Base-by-base conservation (phyloP, 495 filamentous ascomycete species). In the Aspergillus baeticus region DNA sequence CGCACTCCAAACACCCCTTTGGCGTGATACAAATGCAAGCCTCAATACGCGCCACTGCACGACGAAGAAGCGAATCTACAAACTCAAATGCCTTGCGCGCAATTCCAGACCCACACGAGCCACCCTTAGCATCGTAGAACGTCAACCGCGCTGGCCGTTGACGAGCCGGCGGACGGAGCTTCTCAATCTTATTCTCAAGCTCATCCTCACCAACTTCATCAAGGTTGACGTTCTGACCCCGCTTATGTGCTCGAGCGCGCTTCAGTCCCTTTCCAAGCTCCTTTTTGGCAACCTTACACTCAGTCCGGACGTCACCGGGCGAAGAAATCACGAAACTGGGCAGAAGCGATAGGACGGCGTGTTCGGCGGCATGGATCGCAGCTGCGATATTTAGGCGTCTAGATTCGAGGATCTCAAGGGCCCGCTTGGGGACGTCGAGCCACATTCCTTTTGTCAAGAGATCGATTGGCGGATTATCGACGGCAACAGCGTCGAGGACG, bases 111-210 rank as follows among this genome's bases (percentile, higher is more conserved):
- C 91, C 92, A 44, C 82, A 84, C 0, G 86, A 80, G 0, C 93
- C 94, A 17, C 92, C 94, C 69, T 94, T 94, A 8, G 90, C 87
- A 63, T 98, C 94, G 69, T 96, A 98, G 71, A 98, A 96, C 0
- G 91, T 96, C 52, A 98, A 73, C 10, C 94, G 74, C 0, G 92
- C 94, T 0, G 94, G 93, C 6, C 94, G 78, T 69, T 94, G 95
- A n/a, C 94, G 81, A 1, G 72, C 69, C 13, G 84, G 86, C 11
- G 75, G 74, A 5, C 45, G 45, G 18, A 57, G 54, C 2, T 18
- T 14, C 10, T 45, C 43, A 1, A 57, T 4, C 23, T 35, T 7
- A 2, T 18, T 17, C 10, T 45, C 43, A 3, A 57, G 10, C 23
- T 43, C 7, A 31, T 54, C 46, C 63, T 58, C 7, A 73, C 61